Evolutionary conservation across 768 basidiomycete species (phyloP).

Genomic region (Suillus discolor): DNA sequence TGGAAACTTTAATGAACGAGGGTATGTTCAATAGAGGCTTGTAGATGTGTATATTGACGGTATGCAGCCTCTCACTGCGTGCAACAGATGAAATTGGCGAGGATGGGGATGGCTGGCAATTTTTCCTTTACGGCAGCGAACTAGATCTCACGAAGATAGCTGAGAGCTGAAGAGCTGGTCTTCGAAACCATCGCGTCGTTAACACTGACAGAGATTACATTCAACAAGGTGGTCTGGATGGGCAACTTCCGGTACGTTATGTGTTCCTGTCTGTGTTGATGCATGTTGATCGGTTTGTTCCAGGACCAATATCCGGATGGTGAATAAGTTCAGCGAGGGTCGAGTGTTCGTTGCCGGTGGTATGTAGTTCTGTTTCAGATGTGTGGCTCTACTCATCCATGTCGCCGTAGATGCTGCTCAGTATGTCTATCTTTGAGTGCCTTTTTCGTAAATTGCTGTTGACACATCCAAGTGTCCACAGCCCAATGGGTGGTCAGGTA

Average conservation of each 20-base stretch:
- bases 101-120: constrained; percentile 32
- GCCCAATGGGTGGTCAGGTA: neutral
- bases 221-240: constrained; percentile 26
- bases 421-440: neutral
- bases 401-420: constrained; percentile 21
- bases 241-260: constrained; percentile 23
- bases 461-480: neutral
- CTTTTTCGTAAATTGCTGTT: neutral
- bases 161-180: constrained; percentile 20
- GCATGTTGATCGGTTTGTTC: neutral
- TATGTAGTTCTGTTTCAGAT: neutral
- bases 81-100: constrained; percentile 33
- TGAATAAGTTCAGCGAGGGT: constrained; percentile 14
- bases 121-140: constrained; percentile 30
- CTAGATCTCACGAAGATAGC: constrained; percentile 24
- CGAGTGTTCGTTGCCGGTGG: constrained; percentile 20
- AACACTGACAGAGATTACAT: constrained; percentile 26
- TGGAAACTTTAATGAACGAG: constrained; percentile 32
- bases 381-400: neutral
- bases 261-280: neutral
- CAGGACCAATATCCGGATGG: constrained; percentile 19
- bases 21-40: neutral
- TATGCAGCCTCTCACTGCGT: constrained; percentile 33
- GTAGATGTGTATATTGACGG: neutral
- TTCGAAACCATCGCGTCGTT: constrained; percentile 21